A percentile compares a stretch with the other conserved stretches of the same genome.
Conservation (phyloP, 2,329 filamentous ascomycete species). For the Pestalotiopsis sp. region DNA sequence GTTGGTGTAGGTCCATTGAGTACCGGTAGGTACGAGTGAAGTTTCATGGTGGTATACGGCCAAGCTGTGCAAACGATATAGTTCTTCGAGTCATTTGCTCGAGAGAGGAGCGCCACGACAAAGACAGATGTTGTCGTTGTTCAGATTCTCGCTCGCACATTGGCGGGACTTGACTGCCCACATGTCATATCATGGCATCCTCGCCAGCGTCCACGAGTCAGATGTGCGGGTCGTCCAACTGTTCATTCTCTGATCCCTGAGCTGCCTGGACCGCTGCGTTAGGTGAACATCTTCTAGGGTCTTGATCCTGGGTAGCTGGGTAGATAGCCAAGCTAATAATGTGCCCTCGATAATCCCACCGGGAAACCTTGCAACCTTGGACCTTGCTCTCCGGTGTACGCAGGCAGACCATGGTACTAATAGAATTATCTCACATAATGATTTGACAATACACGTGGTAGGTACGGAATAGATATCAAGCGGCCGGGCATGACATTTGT, state of each 20-base stretch:
- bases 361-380: background rate
- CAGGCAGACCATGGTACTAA: background rate
- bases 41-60: too few relatives aligned
- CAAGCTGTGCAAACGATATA: background rate
- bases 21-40: too few relatives aligned
- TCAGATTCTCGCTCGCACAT: background rate
- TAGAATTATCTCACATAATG: background rate
- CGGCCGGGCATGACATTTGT: background rate
- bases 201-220: background rate
- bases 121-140: background rate
- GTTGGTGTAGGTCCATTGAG: too few relatives aligned
- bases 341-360: background rate
- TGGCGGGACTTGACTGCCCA: background rate
- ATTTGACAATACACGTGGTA: background rate
- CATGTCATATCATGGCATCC: background rate
- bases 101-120: background rate
- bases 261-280: background rate
- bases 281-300: background rate
- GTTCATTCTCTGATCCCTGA: background rate
- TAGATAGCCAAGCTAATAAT: background rate
- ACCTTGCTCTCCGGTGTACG: background rate
- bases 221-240: background rate
- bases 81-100: background rate
- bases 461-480: background rate
- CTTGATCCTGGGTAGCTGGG: background rate